Percentiles rank a stretch among this genome's conserved stretches.
These are phyloP conservation scores for Mycena vulgaris DNA, from an alignment of 768 basidiomycete genomes.

Conservation along the genomic window DNA sequence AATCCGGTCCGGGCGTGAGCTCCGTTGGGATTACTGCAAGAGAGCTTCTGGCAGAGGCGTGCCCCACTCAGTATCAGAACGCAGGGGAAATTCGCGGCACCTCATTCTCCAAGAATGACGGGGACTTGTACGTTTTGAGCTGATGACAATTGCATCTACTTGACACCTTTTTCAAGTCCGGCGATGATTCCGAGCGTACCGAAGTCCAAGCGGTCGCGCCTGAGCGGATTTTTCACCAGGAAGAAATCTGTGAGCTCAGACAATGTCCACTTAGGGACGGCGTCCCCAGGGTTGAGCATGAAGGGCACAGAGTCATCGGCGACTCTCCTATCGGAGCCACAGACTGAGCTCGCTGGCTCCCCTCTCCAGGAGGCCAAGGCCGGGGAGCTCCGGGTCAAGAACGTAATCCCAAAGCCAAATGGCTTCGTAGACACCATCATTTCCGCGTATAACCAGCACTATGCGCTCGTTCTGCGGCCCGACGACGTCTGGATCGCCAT, in stretches of 20 bases:
- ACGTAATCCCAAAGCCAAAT: slow-evolving; percentile 12
- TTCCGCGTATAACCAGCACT: slow-evolving; percentile 44
- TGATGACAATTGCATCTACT: background rate
- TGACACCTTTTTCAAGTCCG: background rate
- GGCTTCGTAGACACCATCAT: slow-evolving; percentile 46
- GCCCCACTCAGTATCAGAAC: background rate
- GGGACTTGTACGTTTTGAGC: background rate
- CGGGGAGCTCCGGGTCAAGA: background rate
- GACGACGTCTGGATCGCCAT: slow-evolving; percentile 59
- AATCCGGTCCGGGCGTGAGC: background rate
- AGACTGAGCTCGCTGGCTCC: background rate
- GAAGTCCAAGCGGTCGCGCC: background rate
- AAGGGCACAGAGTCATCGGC: too few species aligned
- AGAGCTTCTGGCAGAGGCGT: background rate
- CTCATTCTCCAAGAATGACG: background rate
- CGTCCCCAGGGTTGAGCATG: too few species aligned
- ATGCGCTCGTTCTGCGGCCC: slow-evolving; percentile 53
- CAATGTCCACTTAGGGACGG: too few species aligned
- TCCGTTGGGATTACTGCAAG: background rate
- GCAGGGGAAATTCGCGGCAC: background rate
- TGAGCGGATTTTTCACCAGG: background rate
- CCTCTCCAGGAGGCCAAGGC: background rate
- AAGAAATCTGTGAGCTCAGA: background rate
- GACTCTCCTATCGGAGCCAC: background rate
- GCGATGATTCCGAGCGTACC: background rate